phyloP scores from a whole-genome alignment of 2,329 filamentous ascomycete genomes.

The Hypoxylon sp. region DNA sequence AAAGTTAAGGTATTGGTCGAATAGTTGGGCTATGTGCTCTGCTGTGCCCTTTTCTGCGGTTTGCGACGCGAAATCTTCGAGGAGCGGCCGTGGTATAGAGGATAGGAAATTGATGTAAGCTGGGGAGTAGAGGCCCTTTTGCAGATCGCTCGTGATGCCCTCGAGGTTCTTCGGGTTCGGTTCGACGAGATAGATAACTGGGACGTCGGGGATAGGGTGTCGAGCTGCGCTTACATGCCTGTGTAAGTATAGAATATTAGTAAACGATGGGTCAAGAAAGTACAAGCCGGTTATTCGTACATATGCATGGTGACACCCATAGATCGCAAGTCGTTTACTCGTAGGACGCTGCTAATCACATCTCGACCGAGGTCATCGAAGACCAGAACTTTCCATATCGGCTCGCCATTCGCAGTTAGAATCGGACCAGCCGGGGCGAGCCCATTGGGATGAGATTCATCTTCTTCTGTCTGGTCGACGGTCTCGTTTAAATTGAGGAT shows the following conservation, averaged over 20 bases:
- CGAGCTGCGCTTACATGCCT: slow-evolving; percentile 85
- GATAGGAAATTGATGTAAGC: slow-evolving; percentile 98
- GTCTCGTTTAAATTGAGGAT: slow-evolving; percentile 94
- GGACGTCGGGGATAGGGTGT: slow-evolving; percentile 94
- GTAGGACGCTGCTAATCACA: slow-evolving; percentile 95
- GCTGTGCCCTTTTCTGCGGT: slow-evolving; percentile 86
- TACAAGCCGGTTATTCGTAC: slow-evolving; percentile 60
- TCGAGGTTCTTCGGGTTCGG: slow-evolving; percentile 85
- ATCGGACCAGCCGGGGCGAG: slow-evolving; percentile 80
- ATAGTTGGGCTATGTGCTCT: slow-evolving; percentile 91
- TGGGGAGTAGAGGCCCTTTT: slow-evolving; percentile 88
- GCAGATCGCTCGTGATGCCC: slow-evolving; percentile 84
- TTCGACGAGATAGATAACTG: slow-evolving; percentile 95
- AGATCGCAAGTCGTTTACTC: slow-evolving; percentile 90
- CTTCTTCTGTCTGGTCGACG: slow-evolving; percentile 67
- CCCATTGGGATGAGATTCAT: slow-evolving; percentile 73
- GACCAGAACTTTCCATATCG: slow-evolving; percentile 97
- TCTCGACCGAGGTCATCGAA: slow-evolving; percentile 93
- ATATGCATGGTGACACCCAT: slow-evolving; percentile 98
- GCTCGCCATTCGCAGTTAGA: slow-evolving; percentile 86
- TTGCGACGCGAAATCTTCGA: slow-evolving; percentile 94
- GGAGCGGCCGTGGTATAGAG: slow-evolving; percentile 86
- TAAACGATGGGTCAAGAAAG: not conserved
- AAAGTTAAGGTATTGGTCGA: slow-evolving; percentile 97
- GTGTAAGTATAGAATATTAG: slow-evolving; percentile 41